Percentiles rank a stretch among this genome's conserved stretches.
Evolutionary conservation across 2,329 filamentous ascomycete species (phyloP).

Genomic region (Pseudogymnoascus sp.): DNA sequence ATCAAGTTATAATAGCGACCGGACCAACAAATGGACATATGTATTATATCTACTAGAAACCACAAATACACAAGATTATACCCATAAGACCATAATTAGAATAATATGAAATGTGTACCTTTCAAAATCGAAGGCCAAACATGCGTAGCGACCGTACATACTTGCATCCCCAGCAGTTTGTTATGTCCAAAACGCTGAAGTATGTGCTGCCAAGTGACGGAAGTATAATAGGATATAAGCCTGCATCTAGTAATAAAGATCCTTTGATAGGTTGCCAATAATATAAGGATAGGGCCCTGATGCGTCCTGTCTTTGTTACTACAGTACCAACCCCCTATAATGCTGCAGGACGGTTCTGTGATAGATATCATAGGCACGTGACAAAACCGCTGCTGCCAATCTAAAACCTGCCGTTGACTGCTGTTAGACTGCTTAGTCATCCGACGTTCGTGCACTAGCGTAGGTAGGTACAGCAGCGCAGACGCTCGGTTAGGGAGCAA

Average conservation of each 20-base stretch:
- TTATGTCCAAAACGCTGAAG: not conserved
- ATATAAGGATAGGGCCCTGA: not conserved
- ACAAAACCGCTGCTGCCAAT: not conserved
- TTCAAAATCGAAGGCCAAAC: too few relatives aligned
- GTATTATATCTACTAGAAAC: too few relatives aligned
- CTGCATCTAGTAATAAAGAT: not conserved
- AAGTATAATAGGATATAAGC: not conserved
- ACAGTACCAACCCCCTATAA: not conserved
- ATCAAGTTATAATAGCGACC: too few relatives aligned
- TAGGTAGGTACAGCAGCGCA: slow-evolving; percentile 4
- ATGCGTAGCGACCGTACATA: too few relatives aligned
- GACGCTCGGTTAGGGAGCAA: slow-evolving; percentile 8
- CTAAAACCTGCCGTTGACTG: not conserved
- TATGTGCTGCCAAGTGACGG: not conserved
- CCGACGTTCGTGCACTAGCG: not conserved
- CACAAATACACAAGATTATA: too few relatives aligned
- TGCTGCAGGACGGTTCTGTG: not conserved
- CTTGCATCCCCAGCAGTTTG: too few relatives aligned
- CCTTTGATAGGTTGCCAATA: not conserved
- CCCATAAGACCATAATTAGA: too few relatives aligned
- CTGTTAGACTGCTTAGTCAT: not conserved
- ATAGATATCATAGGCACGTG: not conserved
- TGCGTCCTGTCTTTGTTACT: not conserved
- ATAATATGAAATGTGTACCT: too few relatives aligned
- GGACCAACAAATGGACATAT: too few relatives aligned